phyloP scores from a whole-genome alignment of 1,284 basidiomycete genomes.

The Schizophyllum commune region DNA sequence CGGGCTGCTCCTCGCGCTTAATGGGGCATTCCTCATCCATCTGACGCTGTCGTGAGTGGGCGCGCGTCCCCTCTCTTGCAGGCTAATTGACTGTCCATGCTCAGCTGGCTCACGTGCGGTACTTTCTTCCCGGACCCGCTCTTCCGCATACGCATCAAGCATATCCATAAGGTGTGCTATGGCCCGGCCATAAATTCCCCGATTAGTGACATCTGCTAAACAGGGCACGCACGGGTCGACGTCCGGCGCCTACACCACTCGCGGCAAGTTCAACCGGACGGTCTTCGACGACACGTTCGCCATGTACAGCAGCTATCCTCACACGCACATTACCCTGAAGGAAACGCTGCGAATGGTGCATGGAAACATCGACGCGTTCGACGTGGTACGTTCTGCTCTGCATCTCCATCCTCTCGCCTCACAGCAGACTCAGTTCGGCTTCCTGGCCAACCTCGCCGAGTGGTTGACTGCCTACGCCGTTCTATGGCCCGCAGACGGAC shows the following conservation, averaged over 20 bases:
- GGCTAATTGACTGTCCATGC: background rate
- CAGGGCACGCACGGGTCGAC: constrained; percentile 37
- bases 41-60: constrained; percentile 28
- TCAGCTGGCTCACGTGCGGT: constrained; percentile 28
- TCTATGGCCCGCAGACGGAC: constrained; percentile 38
- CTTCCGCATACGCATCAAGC: constrained; percentile 29
- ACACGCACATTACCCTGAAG: constrained; percentile 26
- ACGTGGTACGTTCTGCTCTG: constrained; percentile 21
- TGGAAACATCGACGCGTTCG: constrained; percentile 28
- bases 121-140: constrained; percentile 30
- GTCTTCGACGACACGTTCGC: constrained; percentile 30
- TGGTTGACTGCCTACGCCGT: constrained; percentile 41
- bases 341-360: constrained; percentile 30
- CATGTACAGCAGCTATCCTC: constrained; percentile 29
- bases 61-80: too few relatives aligned
- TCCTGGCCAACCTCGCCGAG: constrained; percentile 28
- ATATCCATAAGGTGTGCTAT: constrained; percentile 26
- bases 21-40: constrained; percentile 28
- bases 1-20: constrained; percentile 23
- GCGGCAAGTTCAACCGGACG: constrained; percentile 28
- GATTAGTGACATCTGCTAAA: background rate
- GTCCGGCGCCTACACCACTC: constrained; percentile 25
- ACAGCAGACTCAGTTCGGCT: constrained; percentile 25
- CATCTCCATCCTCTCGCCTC: background rate
- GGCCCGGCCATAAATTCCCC: background rate